Evolutionary conservation across 352 stramenopile species (phyloP).

Genomic region (Phytopythium chamaehyphon): DNA sequence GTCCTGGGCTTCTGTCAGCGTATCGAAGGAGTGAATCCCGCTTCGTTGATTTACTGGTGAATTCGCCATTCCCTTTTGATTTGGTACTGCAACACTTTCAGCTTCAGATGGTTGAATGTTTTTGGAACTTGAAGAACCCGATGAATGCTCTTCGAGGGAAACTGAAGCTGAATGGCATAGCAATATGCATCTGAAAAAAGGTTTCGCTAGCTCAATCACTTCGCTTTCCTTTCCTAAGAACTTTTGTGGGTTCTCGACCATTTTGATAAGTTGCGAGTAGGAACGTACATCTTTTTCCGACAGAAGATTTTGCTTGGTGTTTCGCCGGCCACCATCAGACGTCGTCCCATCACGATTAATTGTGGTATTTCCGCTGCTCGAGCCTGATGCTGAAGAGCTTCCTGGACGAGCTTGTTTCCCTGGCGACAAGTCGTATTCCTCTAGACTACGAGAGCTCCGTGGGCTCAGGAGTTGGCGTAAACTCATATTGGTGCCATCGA

Average conservation of each 20-base stretch:
- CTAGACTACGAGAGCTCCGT: not conserved
- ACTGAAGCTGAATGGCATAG: conserved; percentile 80
- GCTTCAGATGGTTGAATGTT: not conserved
- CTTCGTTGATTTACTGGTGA: not conserved
- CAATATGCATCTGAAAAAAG: conserved; percentile 79
- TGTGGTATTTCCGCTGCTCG: not conserved
- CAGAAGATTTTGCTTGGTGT: conserved; percentile 35
- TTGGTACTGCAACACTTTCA: not conserved
- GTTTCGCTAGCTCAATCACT: conserved; percentile 51
- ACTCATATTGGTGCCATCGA: conserved; percentile 71
- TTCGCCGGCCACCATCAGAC: conserved; percentile 14
- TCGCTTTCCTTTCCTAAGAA: conserved; percentile 48
- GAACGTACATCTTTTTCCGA: conserved; percentile 67
- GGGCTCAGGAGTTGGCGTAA: conserved; percentile 15
- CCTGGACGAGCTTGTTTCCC: conserved; percentile 1
- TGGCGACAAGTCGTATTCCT: not conserved
- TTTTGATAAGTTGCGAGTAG: conserved; percentile 63
- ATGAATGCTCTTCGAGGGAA: conserved; percentile 35
- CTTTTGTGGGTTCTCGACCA: conserved; percentile 52
- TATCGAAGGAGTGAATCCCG: not conserved
- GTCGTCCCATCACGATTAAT: conserved; percentile 6
- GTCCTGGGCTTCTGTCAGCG: conserved; percentile 7
- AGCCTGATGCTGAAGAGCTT: not conserved
- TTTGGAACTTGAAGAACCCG: conserved; percentile 7
- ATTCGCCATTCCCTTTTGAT: not conserved